Base-by-base conservation (phyloP, 1,139 yeast genomes). In the Candida glucosophila region DNA sequence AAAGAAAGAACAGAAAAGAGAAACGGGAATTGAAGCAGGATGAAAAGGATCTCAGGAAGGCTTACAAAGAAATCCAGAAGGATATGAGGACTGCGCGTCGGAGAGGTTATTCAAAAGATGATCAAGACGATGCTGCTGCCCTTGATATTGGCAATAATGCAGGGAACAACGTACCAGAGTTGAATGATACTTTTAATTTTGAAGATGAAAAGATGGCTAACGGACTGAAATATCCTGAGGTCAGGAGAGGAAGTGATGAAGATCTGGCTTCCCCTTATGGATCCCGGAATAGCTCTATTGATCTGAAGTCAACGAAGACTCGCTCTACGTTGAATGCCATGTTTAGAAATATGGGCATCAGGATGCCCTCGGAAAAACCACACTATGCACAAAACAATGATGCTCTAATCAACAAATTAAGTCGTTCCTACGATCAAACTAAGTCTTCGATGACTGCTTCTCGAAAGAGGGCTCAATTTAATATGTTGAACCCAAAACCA, bases 371-470 rank as follows among this genome's bases (percentile, higher is more conserved):
- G 34, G 12, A 32, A 31, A 15, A 19, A 24, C 14, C 12, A 21
- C n/a, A n/a, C n/a, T n/a, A n/a, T n/a, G 7, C 15, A 12, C n/a
- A n/a, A n/a, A 17, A 32, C 9, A 27, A 19, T 12, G 20, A 16
- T 15, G 13, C 19, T 14, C 9, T 9, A 8, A 12, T 5, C 9
- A 16, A 17, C 12, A 17, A 19, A 15, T 14, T 15, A 14, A n/a
- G n/a, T n/a, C n/a, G n/a, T n/a, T 28, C 30, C 5, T 62, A 37
- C 36, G 70, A 63, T 33, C 67, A 59, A 33, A 60, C 69, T 3
- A 51, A 58, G 39, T 52, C 62, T 34, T 38, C 37, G 24, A 44
- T 57, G 53, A 58, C 67, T 8, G 34, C 34, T 9, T 37, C 39
- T 13, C 38, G 62, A 15, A 39, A 46, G 20, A 37, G 40, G 25